phyloP scores from a whole-genome alignment of 768 basidiomycete species.

The Lactarius trivialis region DNA sequence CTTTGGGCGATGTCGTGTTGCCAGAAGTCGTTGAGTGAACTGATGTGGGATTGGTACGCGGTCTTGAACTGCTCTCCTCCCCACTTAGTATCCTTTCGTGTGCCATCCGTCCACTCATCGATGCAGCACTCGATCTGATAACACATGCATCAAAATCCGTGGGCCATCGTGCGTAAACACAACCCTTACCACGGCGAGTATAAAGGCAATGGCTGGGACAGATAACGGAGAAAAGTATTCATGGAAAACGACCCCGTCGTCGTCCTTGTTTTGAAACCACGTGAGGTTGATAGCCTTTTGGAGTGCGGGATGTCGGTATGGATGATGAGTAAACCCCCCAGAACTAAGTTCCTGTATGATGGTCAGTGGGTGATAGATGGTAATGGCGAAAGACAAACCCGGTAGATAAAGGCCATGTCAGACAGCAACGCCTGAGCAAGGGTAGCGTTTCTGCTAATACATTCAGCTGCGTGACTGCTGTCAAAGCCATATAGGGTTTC shows the following conservation, averaged over 20 bases:
- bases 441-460: not conserved
- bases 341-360: not conserved
- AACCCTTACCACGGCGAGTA: constrained; percentile 9
- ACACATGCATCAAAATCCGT: not conserved
- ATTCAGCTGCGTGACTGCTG: not conserved
- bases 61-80: not conserved
- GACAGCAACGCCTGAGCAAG: not conserved
- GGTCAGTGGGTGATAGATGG: not conserved
- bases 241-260: not conserved
- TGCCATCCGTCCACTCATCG: constrained; percentile 7
- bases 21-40: not conserved
- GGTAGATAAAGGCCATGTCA: constrained; percentile 4
- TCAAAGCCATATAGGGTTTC: constrained; percentile 9
- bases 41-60: not conserved
- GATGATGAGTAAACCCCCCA: not conserved
- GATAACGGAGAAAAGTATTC: constrained; percentile 3
- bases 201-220: not conserved
- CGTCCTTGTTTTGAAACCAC: constrained; percentile 1
- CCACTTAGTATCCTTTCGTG: not conserved
- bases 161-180: not conserved
- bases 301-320: constrained; percentile 10
- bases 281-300: constrained; percentile 9
- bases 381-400: not conserved
- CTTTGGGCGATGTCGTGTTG: not conserved
- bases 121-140: constrained; percentile 11